Base-by-base conservation (phyloP, 1,284 basidiomycete genomes). In the Ustilago nuda region DNA sequence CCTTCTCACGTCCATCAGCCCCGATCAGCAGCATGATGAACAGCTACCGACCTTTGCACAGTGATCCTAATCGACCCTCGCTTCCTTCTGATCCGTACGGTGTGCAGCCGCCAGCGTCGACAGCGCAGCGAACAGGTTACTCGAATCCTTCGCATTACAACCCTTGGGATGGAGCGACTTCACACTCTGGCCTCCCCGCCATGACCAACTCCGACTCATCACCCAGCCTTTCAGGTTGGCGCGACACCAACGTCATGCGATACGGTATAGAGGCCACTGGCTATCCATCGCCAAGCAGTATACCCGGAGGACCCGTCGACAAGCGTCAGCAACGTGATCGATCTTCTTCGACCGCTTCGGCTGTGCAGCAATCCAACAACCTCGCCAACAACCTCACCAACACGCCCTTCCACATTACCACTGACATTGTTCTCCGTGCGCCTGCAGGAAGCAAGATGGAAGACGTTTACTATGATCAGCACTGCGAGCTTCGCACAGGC, bases 391-490 rank as follows among this genome's bases (percentile, higher is more conserved):
- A 56, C 19, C 61, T 74, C 11, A 72, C 76, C 56, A 78, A 67
- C 30, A 78, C 76, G 17, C 69, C 74, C 0, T 79, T 66, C 64
- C 71, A 76, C 61, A 66, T 76, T 55, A 80, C 76, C 45, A 69
- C 66, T 17, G 78, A 80, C n/a, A 80, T 80, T 46, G 72, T 80
- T 4, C 66, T 80, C 33, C 72, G 76, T 23, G 75, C 75, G 17
- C 76, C 69, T 9, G 50, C 65, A 1, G 78, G 78, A 23, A 76
- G 67, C 64, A 73, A 74, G 66, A 64, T 76, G 70, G 72, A 75
- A 23, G 78, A 80, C 46, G 73, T 80, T 23, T 73, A 76, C 69
- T 80, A 80, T 55, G 76, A 78, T 27, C 73, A 78, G 68, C 71
- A 73, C 57, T 78, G 76, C 61, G 72, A 74, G 56, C 50, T 71